Percentiles rank a stretch among this genome's conserved stretches.
Conservation (phyloP, 345 rosid species). For the Populus deltoides region DNA sequence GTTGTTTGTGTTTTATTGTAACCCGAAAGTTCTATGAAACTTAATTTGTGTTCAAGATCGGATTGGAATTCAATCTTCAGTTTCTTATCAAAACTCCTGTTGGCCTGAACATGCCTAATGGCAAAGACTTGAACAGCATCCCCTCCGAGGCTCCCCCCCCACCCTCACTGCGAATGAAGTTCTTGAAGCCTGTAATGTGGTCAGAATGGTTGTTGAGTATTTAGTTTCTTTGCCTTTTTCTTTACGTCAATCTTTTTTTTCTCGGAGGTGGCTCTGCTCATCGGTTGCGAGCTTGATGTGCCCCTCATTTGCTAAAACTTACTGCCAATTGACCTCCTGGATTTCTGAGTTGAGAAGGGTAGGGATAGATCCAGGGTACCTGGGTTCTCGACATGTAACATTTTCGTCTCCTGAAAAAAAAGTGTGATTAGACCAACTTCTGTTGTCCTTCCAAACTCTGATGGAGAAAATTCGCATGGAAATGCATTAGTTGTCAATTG, state of each 20-base stretch:
- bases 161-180: not conserved
- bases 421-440: not conserved
- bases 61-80: not conserved
- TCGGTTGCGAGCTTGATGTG: not conserved
- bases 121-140: not conserved
- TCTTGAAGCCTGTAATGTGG: not conserved
- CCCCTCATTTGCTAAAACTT: not conserved
- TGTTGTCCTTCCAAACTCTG: not conserved
- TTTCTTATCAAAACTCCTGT: not conserved
- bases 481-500: not conserved
- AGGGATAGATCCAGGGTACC: not conserved
- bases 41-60: not conserved
- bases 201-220: not conserved
- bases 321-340: not conserved
- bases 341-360: not conserved
- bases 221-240: not conserved
- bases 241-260: not conserved
- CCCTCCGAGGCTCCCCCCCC: not conserved
- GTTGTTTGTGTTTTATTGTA: not conserved
- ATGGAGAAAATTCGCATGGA: not conserved
- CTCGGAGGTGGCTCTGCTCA: not conserved
- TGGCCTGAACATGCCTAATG: not conserved
- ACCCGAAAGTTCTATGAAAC: not conserved
- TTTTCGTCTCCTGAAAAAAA: not conserved
- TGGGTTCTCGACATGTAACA: not conserved